These are phyloP conservation scores for Penicillium sp. DNA, from an alignment of 2,329 filamentous ascomycete species.

Conservation along the genomic window DNA sequence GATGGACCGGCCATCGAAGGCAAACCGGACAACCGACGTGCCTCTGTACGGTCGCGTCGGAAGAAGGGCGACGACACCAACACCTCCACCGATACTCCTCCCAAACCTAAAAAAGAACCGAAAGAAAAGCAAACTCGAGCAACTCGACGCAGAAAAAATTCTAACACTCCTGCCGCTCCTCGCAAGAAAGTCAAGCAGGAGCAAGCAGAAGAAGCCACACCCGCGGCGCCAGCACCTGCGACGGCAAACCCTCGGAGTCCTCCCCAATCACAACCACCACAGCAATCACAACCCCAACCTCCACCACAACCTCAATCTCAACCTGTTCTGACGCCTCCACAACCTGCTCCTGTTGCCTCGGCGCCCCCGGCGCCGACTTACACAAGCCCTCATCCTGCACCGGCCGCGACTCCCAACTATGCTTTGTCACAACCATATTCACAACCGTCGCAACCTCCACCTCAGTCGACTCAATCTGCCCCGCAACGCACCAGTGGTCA, in stretches of 20 bases:
- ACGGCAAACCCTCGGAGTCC: slow-evolving; percentile 12
- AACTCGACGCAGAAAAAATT: slow-evolving; percentile 38
- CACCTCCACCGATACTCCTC: slow-evolving; percentile 23
- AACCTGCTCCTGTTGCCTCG: slow-evolving; percentile 1
- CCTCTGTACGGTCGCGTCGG: slow-evolving; percentile 39
- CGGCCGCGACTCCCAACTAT: slow-evolving; percentile 42
- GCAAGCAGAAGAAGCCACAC: slow-evolving; percentile 21
- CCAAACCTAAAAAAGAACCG: slow-evolving; percentile 30
- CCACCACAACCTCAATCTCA: slow-evolving; percentile 9
- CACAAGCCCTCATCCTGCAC: slow-evolving; percentile 47
- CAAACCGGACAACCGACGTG: slow-evolving; percentile 34
- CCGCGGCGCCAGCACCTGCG: slow-evolving; percentile 7
- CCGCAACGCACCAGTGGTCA: slow-evolving; percentile 68
- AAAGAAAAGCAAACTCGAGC: slow-evolving; percentile 28
- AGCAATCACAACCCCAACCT: not conserved
- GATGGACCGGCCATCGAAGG: slow-evolving; percentile 25
- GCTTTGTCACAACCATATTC: slow-evolving; percentile 48
- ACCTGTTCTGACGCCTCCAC: slow-evolving; percentile 12
- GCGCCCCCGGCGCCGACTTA: slow-evolving; percentile 8
- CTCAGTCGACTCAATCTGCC: slow-evolving; percentile 45
- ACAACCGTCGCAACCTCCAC: slow-evolving; percentile 42
- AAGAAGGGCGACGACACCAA: slow-evolving; percentile 42
- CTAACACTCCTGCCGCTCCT: slow-evolving; percentile 32
- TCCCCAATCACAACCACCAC: slow-evolving; percentile 8
- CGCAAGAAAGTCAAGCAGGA: slow-evolving; percentile 52